Base-by-base conservation (phyloP, 169 alveolate species). In the Cryptosporidium sp. region DNA sequence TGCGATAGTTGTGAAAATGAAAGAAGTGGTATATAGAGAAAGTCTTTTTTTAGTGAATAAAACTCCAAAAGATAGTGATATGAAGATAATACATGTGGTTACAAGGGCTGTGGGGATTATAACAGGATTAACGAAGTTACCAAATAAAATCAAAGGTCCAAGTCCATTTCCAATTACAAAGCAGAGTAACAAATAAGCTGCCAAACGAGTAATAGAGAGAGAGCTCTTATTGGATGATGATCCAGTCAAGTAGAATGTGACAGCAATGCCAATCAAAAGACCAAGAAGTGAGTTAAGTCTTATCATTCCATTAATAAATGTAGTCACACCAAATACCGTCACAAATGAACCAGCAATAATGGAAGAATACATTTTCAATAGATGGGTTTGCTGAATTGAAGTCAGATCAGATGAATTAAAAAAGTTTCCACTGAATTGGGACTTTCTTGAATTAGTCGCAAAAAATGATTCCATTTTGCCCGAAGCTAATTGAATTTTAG, bases 31-130 rank as follows among this genome's bases (percentile, higher is more conserved):
- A 31, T 61, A 80, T 7, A 80, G 55, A 10, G 89, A 45, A 61
- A 80, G 61, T 50, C 89, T 80, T 35, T 80, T 80, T 26, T 62
- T 80, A 16, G 89, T 80, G 59, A 62, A 80, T 45, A 80, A n/a
- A 12, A n/a, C 89, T 29, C 69, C 55, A 65, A 59, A 80, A 16
- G 89, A 80, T 7, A 80, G 50, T 12, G 89, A 80, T 1, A 80
- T 33, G 16, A 80, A 80, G 18, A 80, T 62, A 16, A 80, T 80
- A 21, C 73, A 62, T 5, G 89, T 80, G 43, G 89, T 65, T 37
- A 31, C 68, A 16, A 80, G 52, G 23, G 89, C 89, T n/a, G 89
- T 80, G 4, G 89, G 89, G 26, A 80, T 41, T 33, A 80, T 80
- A 10, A 80, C 37, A 4, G 89, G 89, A 31, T 80, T 80, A 12